Conservation (phyloP, 495 filamentous ascomycete species). For the Pyronema omphalodes region DNA sequence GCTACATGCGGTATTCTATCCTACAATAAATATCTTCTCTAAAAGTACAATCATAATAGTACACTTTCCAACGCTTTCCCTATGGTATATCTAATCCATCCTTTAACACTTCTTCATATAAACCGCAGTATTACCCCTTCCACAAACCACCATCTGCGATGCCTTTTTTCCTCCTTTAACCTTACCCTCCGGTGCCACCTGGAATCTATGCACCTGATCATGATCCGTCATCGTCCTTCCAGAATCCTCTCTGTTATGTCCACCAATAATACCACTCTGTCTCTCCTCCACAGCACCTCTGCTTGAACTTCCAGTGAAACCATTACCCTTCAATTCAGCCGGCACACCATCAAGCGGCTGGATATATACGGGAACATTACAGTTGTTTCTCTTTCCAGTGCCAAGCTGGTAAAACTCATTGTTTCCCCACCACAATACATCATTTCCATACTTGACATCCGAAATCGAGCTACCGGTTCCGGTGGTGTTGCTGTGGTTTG, state of each 20-base stretch:
- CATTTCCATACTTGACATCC: constrained; percentile 65
- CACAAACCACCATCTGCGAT: constrained; percentile 81
- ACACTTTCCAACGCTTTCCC: too few relatives aligned
- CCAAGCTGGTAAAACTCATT: constrained; percentile 90
- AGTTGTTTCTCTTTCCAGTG: constrained; percentile 72
- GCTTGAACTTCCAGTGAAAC: constrained; percentile 13
- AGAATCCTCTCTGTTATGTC: constrained; percentile 23
- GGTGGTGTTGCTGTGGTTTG: constrained; percentile 37
- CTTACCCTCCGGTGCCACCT: constrained; percentile 62
- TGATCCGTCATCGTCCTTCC: constrained; percentile 32
- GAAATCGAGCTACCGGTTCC: constrained; percentile 33
- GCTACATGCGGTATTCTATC: too few relatives aligned
- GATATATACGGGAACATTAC: constrained; percentile 55
- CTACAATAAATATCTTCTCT: too few relatives aligned
- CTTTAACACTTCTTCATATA: constrained; percentile 30
- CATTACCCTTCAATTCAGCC: constrained; percentile 21
- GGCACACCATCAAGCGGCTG: constrained; percentile 39
- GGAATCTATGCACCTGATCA: constrained; percentile 54
- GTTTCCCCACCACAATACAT: constrained; percentile 81
- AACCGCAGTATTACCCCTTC: constrained; percentile 63
- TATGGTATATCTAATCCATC: too few relatives aligned
- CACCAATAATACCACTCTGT: constrained; percentile 12
- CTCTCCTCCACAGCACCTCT: constrained; percentile 1
- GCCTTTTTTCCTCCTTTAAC: constrained; percentile 46
- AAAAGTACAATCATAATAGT: too few relatives aligned